These are phyloP conservation scores for Hypoxylon sp. DNA, from an alignment of 2,329 filamentous ascomycete species.

Conservation along the genomic window DNA sequence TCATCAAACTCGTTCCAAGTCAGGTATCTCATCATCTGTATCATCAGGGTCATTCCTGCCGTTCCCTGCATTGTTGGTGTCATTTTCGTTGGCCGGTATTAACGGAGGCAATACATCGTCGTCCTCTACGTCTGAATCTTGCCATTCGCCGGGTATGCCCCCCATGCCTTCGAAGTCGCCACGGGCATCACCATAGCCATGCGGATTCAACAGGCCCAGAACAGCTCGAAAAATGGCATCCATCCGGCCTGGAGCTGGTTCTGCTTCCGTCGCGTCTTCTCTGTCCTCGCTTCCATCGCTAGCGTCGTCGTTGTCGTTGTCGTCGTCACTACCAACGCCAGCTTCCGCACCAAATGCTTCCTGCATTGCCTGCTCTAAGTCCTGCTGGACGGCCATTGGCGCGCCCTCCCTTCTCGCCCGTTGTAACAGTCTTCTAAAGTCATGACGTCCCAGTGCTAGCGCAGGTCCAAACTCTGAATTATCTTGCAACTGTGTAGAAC, in stretches of 20 bases:
- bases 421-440: conserved; percentile 34
- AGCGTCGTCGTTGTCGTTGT: conserved; percentile 21
- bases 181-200: not conserved
- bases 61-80: not conserved
- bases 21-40: conserved; percentile 32
- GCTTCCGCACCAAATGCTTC: conserved; percentile 29
- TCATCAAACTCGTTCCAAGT: conserved; percentile 1
- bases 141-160: conserved; percentile 41
- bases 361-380: conserved; percentile 36
- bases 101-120: conserved; percentile 38
- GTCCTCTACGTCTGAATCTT: conserved; percentile 27
- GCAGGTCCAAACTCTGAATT: conserved; percentile 2
- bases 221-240: conserved; percentile 25
- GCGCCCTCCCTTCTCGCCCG: conserved; percentile 35
- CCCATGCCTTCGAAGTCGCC: conserved; percentile 3
- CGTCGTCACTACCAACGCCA: conserved; percentile 27
- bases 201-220: conserved; percentile 32
- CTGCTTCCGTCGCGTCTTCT: not conserved
- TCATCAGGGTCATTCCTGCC: conserved; percentile 1
- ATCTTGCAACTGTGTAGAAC: conserved; percentile 33
- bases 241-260: not conserved
- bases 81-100: not conserved
- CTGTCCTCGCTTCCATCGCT: conserved; percentile 6
- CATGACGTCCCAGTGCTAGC: conserved; percentile 25
- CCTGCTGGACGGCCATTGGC: conserved; percentile 32